Evolutionary conservation across 176 grass and related monocot genomes (phyloP), one percentile per base, ranked within the genome.

Genomic region (Juncus inflexus): DNA sequence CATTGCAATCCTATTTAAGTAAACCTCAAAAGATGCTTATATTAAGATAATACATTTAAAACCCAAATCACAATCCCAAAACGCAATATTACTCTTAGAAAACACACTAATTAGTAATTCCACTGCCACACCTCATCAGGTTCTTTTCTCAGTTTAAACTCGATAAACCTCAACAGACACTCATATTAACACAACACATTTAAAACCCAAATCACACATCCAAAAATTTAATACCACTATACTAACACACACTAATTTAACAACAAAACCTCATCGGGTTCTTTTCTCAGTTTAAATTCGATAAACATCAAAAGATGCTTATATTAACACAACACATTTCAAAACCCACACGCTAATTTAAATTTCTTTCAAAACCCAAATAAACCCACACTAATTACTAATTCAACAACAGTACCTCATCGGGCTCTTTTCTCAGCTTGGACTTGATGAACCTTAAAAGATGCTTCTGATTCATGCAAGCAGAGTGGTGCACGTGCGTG

Each of bases 391-490:
- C 55, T 64, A 38, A 16, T 57, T 63, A 52, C 61, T 53, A 56
- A 52, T 64, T 51, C 19, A 1, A 52, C 19, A 28, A 28, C 19
- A 28, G 19, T 78, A 99, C 94, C 94, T 99, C 88, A 73, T 99
- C 94, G 65, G 94, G 94, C 74, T 99, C 94, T 82, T 99, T 99
- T 47, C 83, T 89, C 69, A 92, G 61, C 70, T 99, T 99, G 28
- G 89, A 99, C 55, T 99, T 92, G 67, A 99, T 99, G 55, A 99
- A 92, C 74, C 94, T 84, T 61, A 99, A 42, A 59, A 99, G 75
- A 79, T 99, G 89, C 15, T 99, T 99, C 58, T 99, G 94, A 62
- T 99, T 99, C 94, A 99, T 99, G 80, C 94, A 99, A 60, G 94
- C 94, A 41, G 94, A 99, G 80, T 99, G 94, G 70, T 99, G 94